A percentile compares a stretch with the other conserved stretches of the same genome.
phyloP scores from a whole-genome alignment of 805 yeast species.

The Zygoascus flipseniorum region DNA sequence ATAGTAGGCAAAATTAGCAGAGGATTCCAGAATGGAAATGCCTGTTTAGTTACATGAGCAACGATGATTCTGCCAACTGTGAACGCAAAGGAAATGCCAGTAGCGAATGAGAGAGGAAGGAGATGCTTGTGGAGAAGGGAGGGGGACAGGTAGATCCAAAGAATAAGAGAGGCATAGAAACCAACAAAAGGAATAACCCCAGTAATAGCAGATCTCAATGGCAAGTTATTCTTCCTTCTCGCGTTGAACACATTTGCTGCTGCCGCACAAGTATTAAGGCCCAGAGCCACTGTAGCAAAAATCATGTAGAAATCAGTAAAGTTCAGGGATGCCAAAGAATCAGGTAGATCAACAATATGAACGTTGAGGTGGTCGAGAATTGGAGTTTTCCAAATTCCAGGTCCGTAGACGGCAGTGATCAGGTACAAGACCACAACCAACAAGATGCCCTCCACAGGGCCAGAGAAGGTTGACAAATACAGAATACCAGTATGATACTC shows the following conservation, averaged over 20 bases:
- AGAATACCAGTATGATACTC: conserved; percentile 84
- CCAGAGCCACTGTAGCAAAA: conserved; percentile 48
- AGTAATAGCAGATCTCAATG: conserved; percentile 30
- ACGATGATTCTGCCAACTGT: conserved; percentile 85
- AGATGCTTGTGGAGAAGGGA: conserved; percentile 26
- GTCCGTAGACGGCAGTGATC: conserved; percentile 62
- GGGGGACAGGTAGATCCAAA: conserved; percentile 43
- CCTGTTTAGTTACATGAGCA: conserved; percentile 74
- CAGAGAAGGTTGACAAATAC: conserved; percentile 70
- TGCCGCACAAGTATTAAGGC: conserved; percentile 63
- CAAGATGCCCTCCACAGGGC: conserved; percentile 92
- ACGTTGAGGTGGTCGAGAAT: conserved; percentile 28
- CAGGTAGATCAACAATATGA: conserved; percentile 4
- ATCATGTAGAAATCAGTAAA: conserved; percentile 38
- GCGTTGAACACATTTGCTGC: conserved; percentile 51
- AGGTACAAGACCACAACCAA: conserved; percentile 48
- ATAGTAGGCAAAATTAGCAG: conserved; percentile 50
- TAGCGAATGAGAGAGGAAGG: conserved; percentile 54
- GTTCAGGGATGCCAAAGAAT: conserved; percentile 5
- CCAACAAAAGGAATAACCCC: conserved; percentile 62
- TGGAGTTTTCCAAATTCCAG: conserved; percentile 51
- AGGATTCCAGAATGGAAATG: conserved; percentile 60
- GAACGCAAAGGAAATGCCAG: conserved; percentile 72
- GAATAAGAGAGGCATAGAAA: conserved; percentile 43
- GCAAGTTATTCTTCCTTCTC: conserved; percentile 24